Evolutionary conservation across 129 eudicot species (phyloP), one percentile per base, ranked within the genome.

Genomic region (Solidago caesia): DNA sequence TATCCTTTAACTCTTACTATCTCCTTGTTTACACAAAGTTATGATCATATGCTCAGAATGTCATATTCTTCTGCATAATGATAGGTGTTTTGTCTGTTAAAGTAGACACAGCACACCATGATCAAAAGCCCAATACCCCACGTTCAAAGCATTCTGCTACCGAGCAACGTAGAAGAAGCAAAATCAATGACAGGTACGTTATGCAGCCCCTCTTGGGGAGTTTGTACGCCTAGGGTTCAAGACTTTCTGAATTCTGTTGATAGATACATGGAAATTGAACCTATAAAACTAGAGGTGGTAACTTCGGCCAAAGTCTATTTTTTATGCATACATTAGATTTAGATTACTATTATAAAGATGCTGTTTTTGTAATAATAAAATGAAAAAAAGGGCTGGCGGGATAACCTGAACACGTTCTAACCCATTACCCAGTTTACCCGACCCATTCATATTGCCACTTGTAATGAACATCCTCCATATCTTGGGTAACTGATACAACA

Each of bases 71-170:
- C 67, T 70, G 43, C n/a, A 27, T 33, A 72, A 61, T 67, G 55
- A 73, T 79, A 88, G 97, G 92, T 43, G 89, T 82, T 70, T 77
- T 93, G 68, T 76, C 89, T 47, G 90, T 93, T 44, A 90, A 86
- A 80, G 88, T 90, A 62, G 96, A 88, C 62, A 79, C 88, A 25
- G 75, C 89, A 64, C 81, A 82, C 52, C 81, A 67, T 15, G 97
- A 91, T 65, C 99, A 91, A 79, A 94, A 88, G 86, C 93, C 99
- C 14, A 91, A 80, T 81, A 94, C 97, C 39, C 96, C 97, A 7
- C 86, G 99, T 29, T 94, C 99, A 4, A 94, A 94, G 75, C 99
- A 94, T 81, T 94, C 99, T 47, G 99, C 97, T 43, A 94, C 99
- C 0, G 99, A 94, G 86, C 99, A 94, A 73, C 99, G 99, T 47